phyloP scores from a whole-genome alignment of 2,329 filamentous ascomycete species.

The Trichoderma atroviride region DNA sequence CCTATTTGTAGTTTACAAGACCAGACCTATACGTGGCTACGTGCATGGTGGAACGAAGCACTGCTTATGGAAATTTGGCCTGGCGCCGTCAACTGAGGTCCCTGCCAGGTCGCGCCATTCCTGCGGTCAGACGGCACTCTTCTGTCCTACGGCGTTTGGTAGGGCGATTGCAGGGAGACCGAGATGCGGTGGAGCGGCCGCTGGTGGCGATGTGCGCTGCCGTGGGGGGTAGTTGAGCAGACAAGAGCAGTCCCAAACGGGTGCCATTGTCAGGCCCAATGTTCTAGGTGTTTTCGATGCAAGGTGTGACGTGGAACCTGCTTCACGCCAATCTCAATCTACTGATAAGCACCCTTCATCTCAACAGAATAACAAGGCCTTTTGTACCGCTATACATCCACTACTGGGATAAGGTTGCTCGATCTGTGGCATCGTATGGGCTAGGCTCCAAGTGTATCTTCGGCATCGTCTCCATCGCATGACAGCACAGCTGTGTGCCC shows the following conservation, averaged over 20 bases:
- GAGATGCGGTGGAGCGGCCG: conserved; percentile 18
- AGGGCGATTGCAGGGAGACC: conserved; percentile 31
- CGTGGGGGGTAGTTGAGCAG: conserved; percentile 10
- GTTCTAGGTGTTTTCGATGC: not conserved
- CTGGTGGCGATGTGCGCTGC: conserved; percentile 14
- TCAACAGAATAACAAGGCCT: no score
- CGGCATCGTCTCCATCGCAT: no score
- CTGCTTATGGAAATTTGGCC: conserved; percentile 37
- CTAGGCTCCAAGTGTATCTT: no score
- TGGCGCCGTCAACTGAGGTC: conserved; percentile 39
- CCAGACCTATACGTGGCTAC: conserved; percentile 36
- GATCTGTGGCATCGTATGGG: no score
- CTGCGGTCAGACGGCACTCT: conserved; percentile 41
- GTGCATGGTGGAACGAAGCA: conserved; percentile 35
- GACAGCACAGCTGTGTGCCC: no score
- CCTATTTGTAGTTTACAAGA: no score
- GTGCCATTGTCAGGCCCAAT: not conserved
- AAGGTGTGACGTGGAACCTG: no score
- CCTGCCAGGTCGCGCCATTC: conserved; percentile 39
- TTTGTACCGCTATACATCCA: no score
- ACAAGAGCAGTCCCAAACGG: conserved; percentile 19
- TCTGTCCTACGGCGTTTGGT: conserved; percentile 37
- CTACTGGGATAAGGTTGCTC: no score
- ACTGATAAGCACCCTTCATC: no score
- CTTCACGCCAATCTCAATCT: no score